Base-by-base conservation (phyloP, 768 basidiomycete genomes). In the Russula sp. region DNA sequence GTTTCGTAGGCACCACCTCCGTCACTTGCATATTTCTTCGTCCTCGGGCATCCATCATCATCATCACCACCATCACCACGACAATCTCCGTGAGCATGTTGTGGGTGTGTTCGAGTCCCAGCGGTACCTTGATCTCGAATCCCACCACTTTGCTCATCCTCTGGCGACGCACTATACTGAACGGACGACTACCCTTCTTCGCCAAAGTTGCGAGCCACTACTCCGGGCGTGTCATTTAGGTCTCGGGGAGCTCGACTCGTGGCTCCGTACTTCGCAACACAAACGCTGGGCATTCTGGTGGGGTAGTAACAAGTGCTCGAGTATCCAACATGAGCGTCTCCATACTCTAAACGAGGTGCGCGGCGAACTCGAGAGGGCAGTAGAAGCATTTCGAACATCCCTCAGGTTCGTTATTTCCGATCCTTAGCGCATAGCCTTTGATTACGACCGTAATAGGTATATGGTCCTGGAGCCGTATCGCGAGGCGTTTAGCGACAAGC, bases 21-120 rank as follows among this genome's bases (percentile, higher is more conserved):
- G 49, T 32, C 61, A 59, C 22, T 66, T 63, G n/a, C 34, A 65
- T 35, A 14, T 54, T 35, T 65, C 60, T 25, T 34, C 48, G 25
- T 49, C 61, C 69, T 42, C 67, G 63, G 46, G 45, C 14, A 10
- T 52, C 22, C 52, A 47, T 47, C 25, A 29, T 29, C 52, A 47
- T 47, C 49, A 47, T 29, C 25, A 29, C 25, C 25, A 29, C 25
- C 25, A 29, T 3, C 25, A 29, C 22, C 53, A 49, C 25, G 53
- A 55, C n/a, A 57, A 63, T 47, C 50, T 71, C 64, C 66, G 65
- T 22, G 84, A 88, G 67, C 74, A 77, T 34, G 80, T 80, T 0
- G 88, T 90, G 0, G 88, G 86, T 2, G 82, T 87, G 14, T 90
- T 90, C 61, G 88, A 90, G 73, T 81, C 81, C 3, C 83, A 88